phyloP scores from a whole-genome alignment of 2,329 filamentous ascomycete species.

The Capronia epimyces region DNA sequence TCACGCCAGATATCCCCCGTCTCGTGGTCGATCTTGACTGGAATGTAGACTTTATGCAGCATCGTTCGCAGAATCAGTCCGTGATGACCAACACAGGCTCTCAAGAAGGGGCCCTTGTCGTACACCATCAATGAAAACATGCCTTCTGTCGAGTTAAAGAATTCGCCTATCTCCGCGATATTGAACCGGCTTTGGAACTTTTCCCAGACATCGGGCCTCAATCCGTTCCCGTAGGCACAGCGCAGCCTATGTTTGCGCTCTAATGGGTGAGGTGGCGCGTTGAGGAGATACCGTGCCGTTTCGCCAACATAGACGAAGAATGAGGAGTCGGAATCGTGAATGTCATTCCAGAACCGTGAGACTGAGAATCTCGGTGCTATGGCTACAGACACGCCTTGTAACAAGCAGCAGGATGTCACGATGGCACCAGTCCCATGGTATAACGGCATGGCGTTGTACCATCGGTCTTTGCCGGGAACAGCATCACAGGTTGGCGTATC shows the following conservation, averaged over 20 bases:
- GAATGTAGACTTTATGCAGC: constrained; percentile 54
- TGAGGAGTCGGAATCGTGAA: constrained; percentile 43
- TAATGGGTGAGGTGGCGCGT: constrained; percentile 41
- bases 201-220: constrained; percentile 47
- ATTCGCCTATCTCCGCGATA: constrained; percentile 57
- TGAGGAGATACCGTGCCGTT: constrained; percentile 46
- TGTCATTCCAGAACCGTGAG: constrained; percentile 29
- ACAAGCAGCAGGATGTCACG: constrained; percentile 51
- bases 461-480: constrained; percentile 48
- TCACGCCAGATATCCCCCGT: constrained; percentile 63
- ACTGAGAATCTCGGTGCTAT: constrained; percentile 36
- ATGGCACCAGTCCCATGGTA: constrained; percentile 72
- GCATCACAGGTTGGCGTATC: constrained; percentile 14
- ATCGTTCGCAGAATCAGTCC: constrained; percentile 55
- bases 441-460: constrained; percentile 71
- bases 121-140: constrained; percentile 59
- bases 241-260: constrained; percentile 44
- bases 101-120: constrained; percentile 57
- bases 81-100: constrained; percentile 65
- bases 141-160: constrained; percentile 74
- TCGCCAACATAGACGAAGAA: constrained; percentile 55
- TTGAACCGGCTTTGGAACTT: constrained; percentile 39
- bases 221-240: constrained; percentile 45
- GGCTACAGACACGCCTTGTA: constrained; percentile 40
- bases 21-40: constrained; percentile 63